Evolutionary conservation across 208 protist genomes (phyloP).

Genomic region (Balamuthia mandrillaris): DNA sequence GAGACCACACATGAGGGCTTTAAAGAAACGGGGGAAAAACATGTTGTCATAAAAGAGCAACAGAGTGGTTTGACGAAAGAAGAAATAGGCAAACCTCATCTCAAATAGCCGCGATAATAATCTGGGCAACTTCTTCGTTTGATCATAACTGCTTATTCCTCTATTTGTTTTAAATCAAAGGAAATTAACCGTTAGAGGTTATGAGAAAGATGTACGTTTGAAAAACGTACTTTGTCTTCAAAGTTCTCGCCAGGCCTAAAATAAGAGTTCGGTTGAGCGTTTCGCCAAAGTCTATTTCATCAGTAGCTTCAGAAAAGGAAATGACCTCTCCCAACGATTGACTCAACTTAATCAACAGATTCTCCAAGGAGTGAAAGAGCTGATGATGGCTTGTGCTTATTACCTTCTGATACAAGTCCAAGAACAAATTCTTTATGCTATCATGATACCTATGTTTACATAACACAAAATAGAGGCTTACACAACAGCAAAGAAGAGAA

Average conservation of each 20-base stretch:
- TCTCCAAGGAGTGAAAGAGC: conserved; percentile 13
- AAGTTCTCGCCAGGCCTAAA: neutral
- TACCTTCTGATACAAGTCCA: neutral
- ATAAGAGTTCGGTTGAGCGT: conserved; percentile 1
- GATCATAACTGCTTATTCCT: neutral
- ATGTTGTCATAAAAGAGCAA: neutral
- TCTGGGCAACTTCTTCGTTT: neutral
- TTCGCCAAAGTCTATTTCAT: neutral
- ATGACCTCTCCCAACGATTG: neutral
- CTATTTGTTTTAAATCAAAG: neutral
- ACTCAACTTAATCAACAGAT: conserved; percentile 15
- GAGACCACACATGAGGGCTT: neutral
- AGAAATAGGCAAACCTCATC: neutral
- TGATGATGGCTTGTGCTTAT: neutral
- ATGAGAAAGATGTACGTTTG: neutral
- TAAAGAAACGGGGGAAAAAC: neutral
- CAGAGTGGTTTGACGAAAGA: no score
- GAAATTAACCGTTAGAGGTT: neutral
- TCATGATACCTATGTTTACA: conserved; percentile 15
- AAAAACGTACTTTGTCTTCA: no score
- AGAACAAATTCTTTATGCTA: neutral
- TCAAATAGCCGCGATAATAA: neutral
- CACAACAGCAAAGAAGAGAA: neutral
- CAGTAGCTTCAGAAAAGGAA: neutral
- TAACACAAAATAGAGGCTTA: neutral